Base-by-base conservation (phyloP, 2,329 filamentous ascomycete genomes). In the Claviceps purpurea region DNA sequence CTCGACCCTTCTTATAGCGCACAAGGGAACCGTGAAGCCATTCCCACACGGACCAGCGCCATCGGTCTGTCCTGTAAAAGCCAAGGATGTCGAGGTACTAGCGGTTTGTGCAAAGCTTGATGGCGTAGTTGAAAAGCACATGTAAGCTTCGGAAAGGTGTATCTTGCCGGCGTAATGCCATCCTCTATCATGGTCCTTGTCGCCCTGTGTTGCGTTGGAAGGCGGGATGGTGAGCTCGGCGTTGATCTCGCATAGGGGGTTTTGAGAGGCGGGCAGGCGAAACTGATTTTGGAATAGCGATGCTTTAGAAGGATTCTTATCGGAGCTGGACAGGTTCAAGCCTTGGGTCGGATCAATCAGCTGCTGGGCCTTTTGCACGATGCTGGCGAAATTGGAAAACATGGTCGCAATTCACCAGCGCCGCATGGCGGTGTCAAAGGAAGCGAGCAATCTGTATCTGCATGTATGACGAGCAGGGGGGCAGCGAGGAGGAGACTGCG, bases 271-370 rank as follows among this genome's bases (percentile, higher is more conserved):
- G 46, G 93, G 93, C 38, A 98, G 84, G 59, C 93, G 88, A 73
- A 98, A 98, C 70, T 98, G 93, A 68, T 86, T 85, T 72, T 93
- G 89, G 73, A 97, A 98, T 54, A 97, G 81, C 50, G 86, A 85
- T 52, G 89, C 83, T 73, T 96, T 97, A 64, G 90, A 91, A 49
- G 90, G 89, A 65, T 88, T 85, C 57, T 79, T 80, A 69, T 93
- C 87, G 54, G 84, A 81, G 62, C 82, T 79, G 59, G 84, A 81
- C 54, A 87, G 77, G 59, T 82, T 81, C 57, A 87, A 74, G 64
- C 86, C 83, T 66, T 89, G 83, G 58, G 86, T 86, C 51, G 89
- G 87, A 69, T 96, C 91, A 72, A 96, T 94, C 70, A 95, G 77
- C 71, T 90, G 88, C 76, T 95, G 89, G 60, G 90, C 90, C 78